Conservation (phyloP, 441 rosid species). For the Syzygium malaccense region DNA sequence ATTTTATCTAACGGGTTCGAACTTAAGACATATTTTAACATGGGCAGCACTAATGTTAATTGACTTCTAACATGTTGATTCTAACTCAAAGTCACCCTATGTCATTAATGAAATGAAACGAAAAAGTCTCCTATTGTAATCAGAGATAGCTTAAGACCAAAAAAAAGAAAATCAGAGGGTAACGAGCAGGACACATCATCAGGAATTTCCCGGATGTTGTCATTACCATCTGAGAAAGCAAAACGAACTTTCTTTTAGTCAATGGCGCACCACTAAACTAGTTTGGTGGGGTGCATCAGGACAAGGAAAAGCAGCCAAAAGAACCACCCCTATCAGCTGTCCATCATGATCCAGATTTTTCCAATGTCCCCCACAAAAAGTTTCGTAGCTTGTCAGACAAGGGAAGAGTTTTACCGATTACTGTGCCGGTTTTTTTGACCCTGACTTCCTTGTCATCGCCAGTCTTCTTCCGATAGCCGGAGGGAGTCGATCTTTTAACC, state of each 20-base stretch:
- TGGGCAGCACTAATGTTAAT: too few relatives aligned
- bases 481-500: not conserved
- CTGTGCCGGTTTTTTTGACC: not conserved
- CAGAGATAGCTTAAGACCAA: not conserved
- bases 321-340: not conserved
- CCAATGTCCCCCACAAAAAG: not conserved
- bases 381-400: not conserved
- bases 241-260: not conserved
- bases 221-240: not conserved
- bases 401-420: not conserved
- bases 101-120: not conserved
- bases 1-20: too few relatives aligned
- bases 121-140: not conserved
- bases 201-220: not conserved
- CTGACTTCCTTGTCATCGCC: not conserved
- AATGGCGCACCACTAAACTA: too few relatives aligned
- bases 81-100: not conserved
- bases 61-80: not conserved
- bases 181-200: not conserved
- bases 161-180: too few relatives aligned
- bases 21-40: too few relatives aligned
- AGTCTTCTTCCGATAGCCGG: slow-evolving; percentile 2
- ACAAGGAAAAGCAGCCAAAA: not conserved
- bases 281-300: not conserved
- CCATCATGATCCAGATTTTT: not conserved